Evolutionary conservation across 1,284 basidiomycete genomes (phyloP).

Genomic region (Boletus mariae): DNA sequence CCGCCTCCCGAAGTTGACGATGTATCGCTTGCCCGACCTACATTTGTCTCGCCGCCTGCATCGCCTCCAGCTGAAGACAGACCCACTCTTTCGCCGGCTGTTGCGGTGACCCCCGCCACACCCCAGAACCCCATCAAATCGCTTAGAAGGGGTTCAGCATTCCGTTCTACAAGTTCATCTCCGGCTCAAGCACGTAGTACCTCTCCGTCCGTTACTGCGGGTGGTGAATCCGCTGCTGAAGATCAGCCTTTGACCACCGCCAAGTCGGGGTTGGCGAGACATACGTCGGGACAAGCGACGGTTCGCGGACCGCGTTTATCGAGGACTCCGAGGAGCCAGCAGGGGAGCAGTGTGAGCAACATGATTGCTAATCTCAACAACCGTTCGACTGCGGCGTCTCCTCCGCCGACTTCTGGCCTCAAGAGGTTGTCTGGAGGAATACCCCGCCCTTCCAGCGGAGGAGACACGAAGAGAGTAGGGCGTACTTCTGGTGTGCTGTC

Average conservation of each 20-base stretch:
- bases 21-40: slow-evolving; percentile 29
- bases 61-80: slow-evolving; percentile 33
- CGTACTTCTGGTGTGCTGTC: slow-evolving; percentile 56
- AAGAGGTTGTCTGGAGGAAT: slow-evolving; percentile 48
- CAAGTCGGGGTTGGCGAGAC: slow-evolving; percentile 38
- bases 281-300: slow-evolving; percentile 43
- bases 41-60: slow-evolving; percentile 29
- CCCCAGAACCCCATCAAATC: slow-evolving; percentile 41
- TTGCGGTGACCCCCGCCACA: slow-evolving; percentile 45
- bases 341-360: slow-evolving; percentile 46
- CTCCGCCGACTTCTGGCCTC: slow-evolving; percentile 37
- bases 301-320: slow-evolving; percentile 53
- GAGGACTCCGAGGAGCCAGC: slow-evolving; percentile 41
- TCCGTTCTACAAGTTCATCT: slow-evolving; percentile 31
- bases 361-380: slow-evolving; percentile 57
- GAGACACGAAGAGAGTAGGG: slow-evolving; percentile 35
- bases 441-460: slow-evolving; percentile 23
- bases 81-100: slow-evolving; percentile 30
- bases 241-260: slow-evolving; percentile 31
- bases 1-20: slow-evolving; percentile 38
- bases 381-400: slow-evolving; percentile 37
- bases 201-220: slow-evolving; percentile 35
- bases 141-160: slow-evolving; percentile 31
- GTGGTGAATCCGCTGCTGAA: slow-evolving; percentile 34
- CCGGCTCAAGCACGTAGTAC: slow-evolving; percentile 39